Evolutionary conservation across 495 filamentous ascomycete genomes (phyloP).

Genomic region (Tuber microsphaerosporum): DNA sequence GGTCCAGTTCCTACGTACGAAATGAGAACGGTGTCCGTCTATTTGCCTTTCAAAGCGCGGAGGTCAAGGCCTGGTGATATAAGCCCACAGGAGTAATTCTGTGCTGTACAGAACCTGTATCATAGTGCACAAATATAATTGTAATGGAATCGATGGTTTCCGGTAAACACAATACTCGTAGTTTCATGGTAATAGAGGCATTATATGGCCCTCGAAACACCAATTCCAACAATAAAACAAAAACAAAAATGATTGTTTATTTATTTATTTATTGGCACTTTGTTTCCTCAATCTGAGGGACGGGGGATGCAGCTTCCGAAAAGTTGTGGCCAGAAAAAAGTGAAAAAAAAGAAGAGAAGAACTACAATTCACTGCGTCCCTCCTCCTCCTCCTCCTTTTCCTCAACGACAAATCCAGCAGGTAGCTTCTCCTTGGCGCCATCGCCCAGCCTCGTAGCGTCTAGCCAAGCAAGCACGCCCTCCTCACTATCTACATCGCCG

Average conservation of each 20-base stretch:
- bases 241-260: neutral
- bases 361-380: conserved; percentile 25
- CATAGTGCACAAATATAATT: neutral
- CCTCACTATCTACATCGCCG: conserved; percentile 50
- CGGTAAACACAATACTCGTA: neutral
- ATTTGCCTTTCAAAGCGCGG: neutral
- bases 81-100: neutral
- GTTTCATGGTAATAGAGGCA: neutral
- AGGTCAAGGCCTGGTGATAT: neutral
- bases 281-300: neutral
- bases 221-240: neutral
- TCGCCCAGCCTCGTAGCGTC: conserved; percentile 83
- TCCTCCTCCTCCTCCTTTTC: conserved; percentile 40
- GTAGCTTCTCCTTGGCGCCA: conserved; percentile 69
- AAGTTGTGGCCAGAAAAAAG: neutral
- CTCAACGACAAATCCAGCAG: conserved; percentile 59
- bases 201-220: neutral
- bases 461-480: conserved; percentile 65
- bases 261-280: neutral
- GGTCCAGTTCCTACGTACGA: neutral
- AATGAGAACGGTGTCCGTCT: neutral
- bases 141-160: neutral
- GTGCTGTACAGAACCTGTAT: neutral
- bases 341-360: neutral
- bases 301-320: neutral